These are phyloP conservation scores for Phytomonas sp. DNA, from an alignment of 208 protist genomes.

Conservation along the genomic window DNA sequence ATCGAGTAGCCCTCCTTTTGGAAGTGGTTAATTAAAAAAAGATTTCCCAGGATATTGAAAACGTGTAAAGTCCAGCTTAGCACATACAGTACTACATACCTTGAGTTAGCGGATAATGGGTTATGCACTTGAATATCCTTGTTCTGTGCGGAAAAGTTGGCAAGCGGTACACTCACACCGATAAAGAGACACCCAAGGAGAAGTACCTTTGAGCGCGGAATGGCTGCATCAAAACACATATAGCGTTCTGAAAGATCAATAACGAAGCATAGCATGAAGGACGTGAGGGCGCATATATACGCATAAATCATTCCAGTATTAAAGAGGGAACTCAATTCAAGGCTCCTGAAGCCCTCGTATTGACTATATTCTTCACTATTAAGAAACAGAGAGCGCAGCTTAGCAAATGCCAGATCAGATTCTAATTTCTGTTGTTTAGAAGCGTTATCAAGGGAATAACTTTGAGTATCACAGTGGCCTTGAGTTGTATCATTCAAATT, in stretches of 20 bases:
- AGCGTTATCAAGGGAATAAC: neutral
- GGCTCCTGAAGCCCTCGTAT: neutral
- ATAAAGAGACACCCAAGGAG: conserved; percentile 30
- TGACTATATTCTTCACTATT: neutral
- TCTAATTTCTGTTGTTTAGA: neutral
- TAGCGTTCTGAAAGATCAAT: conserved; percentile 36
- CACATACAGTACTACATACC: conserved; percentile 63
- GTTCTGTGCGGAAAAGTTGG: conserved; percentile 50
- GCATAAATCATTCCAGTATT: conserved; percentile 56
- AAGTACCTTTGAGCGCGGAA: conserved; percentile 23
- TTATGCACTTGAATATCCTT: conserved; percentile 50
- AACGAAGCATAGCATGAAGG: conserved; percentile 43
- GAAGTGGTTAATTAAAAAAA: neutral
- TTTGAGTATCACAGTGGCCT: neutral
- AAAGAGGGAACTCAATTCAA: conserved; percentile 24
- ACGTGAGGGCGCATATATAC: conserved; percentile 37
- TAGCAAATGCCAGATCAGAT: neutral
- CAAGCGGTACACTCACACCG: conserved; percentile 40
- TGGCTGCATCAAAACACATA: conserved; percentile 20
- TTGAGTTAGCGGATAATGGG: conserved; percentile 53
- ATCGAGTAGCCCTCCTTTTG: neutral
- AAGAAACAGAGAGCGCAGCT: neutral
- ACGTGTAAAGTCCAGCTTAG: conserved; percentile 69
- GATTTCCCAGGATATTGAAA: conserved; percentile 11
- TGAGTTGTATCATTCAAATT: neutral